phyloP scores from a whole-genome alignment of 2,329 filamentous ascomycete species.

The Celoporthe dispersa region DNA sequence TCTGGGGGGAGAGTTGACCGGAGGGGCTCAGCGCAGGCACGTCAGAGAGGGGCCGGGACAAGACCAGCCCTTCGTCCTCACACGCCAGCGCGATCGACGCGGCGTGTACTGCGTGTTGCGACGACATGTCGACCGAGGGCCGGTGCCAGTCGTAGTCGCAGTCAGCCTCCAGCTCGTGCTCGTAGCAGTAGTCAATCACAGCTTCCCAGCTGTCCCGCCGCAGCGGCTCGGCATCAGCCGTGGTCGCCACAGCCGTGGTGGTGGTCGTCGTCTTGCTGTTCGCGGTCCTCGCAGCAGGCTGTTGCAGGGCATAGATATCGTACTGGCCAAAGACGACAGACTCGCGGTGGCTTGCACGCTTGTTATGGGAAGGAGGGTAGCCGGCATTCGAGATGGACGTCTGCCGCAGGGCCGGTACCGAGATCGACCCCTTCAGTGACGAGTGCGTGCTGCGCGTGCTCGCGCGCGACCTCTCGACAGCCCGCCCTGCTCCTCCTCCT shows the following conservation, averaged over 20 bases:
- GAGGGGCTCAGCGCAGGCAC: slow-evolving; percentile 55
- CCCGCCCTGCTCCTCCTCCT: slow-evolving; percentile 61
- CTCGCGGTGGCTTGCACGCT: slow-evolving; percentile 46
- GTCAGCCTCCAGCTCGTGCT: slow-evolving; percentile 69
- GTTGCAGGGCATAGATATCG: slow-evolving; percentile 45
- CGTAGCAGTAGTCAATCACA: slow-evolving; percentile 73
- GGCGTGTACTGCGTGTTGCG: slow-evolving; percentile 35
- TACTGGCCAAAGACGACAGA: slow-evolving; percentile 57
- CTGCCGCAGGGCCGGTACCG: slow-evolving; percentile 47
- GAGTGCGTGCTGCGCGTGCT: slow-evolving; percentile 54
- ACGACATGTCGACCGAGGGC: slow-evolving; percentile 53
- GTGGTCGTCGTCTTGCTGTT: neutral
- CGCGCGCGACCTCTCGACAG: slow-evolving; percentile 43
- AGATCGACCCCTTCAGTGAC: slow-evolving; percentile 59
- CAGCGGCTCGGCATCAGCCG: slow-evolving; percentile 37
- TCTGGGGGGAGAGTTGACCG: slow-evolving; percentile 40
- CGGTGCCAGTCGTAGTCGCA: slow-evolving; percentile 70
- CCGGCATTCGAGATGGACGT: slow-evolving; percentile 20
- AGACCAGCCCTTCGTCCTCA: slow-evolving; percentile 27
- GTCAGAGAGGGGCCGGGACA: slow-evolving; percentile 34
- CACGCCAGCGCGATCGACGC: slow-evolving; percentile 22
- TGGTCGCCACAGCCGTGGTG: slow-evolving; percentile 32
- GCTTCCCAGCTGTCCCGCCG: slow-evolving; percentile 65
- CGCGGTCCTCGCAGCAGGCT: slow-evolving; percentile 37
- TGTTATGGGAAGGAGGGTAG: slow-evolving; percentile 33